Evolutionary conservation across 2,329 filamentous ascomycete genomes (phyloP).

Genomic region (Tolypocladium pustulatum): DNA sequence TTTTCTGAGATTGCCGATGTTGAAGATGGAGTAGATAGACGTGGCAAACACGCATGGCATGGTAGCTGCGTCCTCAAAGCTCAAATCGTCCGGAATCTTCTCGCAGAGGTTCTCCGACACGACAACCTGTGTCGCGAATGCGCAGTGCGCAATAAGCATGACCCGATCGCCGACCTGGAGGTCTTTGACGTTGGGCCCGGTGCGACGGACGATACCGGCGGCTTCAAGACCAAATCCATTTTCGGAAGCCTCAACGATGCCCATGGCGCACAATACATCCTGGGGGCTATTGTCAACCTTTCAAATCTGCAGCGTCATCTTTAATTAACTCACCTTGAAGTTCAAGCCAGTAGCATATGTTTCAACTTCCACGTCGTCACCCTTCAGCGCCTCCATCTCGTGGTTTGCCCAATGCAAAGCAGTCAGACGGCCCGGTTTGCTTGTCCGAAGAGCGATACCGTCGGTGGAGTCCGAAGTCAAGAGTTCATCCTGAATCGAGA

Average conservation of each 20-base stretch:
- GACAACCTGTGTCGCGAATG: background rate
- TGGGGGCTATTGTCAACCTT: background rate
- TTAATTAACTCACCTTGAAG: conserved; percentile 5
- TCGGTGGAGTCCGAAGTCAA: background rate
- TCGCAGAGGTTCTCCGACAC: background rate
- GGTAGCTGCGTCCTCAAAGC: background rate
- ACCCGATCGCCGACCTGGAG: background rate
- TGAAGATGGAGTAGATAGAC: background rate
- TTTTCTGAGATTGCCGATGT: background rate
- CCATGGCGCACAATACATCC: background rate
- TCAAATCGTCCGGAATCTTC: background rate
- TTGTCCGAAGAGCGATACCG: background rate
- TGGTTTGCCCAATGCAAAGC: background rate
- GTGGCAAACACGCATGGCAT: background rate
- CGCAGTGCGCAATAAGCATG: background rate
- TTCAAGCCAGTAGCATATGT: conserved; percentile 22
- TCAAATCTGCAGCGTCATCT: background rate
- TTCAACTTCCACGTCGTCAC: conserved; percentile 21
- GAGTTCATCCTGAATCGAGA: background rate
- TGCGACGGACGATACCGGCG: background rate
- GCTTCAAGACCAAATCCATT: background rate
- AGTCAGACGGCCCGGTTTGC: background rate
- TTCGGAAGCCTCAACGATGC: background rate
- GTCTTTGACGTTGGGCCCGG: background rate
- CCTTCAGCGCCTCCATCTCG: background rate